Conservation (phyloP, 2,329 filamentous ascomycete species). For the Aspergillus spinulosporus region DNA sequence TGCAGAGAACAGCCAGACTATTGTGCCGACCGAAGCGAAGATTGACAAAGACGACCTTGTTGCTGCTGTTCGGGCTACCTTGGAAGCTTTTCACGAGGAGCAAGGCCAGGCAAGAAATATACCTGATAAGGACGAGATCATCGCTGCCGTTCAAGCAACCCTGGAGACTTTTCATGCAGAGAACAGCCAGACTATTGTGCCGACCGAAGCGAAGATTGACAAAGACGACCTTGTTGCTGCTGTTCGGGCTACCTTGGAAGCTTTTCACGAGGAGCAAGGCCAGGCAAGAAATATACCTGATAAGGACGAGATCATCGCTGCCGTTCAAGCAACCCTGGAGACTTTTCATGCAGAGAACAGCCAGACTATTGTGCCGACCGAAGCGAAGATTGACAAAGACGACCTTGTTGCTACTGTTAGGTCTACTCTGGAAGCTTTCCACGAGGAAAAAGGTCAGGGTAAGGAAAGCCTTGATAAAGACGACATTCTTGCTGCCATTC, state of each 20-base stretch:
- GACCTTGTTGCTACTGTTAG: not conserved
- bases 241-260: not conserved
- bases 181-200: constrained; percentile 37
- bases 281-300: not conserved
- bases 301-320: constrained; percentile 52
- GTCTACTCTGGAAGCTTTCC: not conserved
- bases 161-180: constrained; percentile 3
- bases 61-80: not conserved
- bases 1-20: constrained; percentile 31
- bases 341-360: constrained; percentile 31
- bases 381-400: constrained; percentile 32
- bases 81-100: constrained; percentile 1
- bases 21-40: constrained; percentile 36
- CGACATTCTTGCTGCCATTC: constrained; percentile 54
- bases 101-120: not conserved
- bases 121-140: constrained; percentile 44
- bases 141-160: constrained; percentile 52
- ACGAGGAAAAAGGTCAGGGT: not conserved
- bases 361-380: constrained; percentile 25
- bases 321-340: constrained; percentile 29
- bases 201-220: constrained; percentile 38
- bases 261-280: constrained; percentile 41
- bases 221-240: constrained; percentile 38
- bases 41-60: constrained; percentile 15
- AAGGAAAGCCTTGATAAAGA: not conserved